phyloP scores from a whole-genome alignment of 2,329 filamentous ascomycete species.

The Biscogniauxia marginata region DNA sequence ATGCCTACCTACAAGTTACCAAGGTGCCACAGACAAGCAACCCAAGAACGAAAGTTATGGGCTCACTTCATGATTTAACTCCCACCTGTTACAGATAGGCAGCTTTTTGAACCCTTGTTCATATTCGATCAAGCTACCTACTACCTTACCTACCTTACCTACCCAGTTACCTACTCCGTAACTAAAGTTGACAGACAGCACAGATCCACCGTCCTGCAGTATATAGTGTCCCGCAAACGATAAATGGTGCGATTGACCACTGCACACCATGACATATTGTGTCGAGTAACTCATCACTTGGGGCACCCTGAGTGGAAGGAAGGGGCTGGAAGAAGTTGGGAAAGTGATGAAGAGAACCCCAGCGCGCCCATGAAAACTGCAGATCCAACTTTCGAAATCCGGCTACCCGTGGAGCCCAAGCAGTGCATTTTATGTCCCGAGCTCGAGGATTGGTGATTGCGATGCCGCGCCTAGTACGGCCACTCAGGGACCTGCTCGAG shows the following conservation, averaged over 20 bases:
- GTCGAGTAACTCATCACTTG: not conserved
- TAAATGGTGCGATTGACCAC: conserved; percentile 1
- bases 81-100: too few relatives aligned
- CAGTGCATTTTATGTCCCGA: not conserved
- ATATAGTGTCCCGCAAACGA: not conserved
- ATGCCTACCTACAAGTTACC: too few relatives aligned
- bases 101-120: not conserved
- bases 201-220: conserved; percentile 1
- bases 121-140: not conserved
- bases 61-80: not conserved
- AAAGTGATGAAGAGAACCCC: not conserved
- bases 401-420: not conserved
- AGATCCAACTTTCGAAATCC: not conserved
- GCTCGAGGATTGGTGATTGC: not conserved
- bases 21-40: not conserved
- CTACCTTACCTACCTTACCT: too few relatives aligned
- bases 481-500: not conserved
- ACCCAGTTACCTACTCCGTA: not conserved
- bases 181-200: not conserved
- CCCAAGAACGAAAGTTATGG: not conserved
- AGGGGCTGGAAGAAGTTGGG: not conserved
- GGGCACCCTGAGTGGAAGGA: not conserved
- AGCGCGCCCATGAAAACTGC: not conserved
- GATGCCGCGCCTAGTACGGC: not conserved
- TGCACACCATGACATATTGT: not conserved